phyloP scores from a whole-genome alignment of 768 basidiomycete genomes.

The Tulasnella calospora region DNA sequence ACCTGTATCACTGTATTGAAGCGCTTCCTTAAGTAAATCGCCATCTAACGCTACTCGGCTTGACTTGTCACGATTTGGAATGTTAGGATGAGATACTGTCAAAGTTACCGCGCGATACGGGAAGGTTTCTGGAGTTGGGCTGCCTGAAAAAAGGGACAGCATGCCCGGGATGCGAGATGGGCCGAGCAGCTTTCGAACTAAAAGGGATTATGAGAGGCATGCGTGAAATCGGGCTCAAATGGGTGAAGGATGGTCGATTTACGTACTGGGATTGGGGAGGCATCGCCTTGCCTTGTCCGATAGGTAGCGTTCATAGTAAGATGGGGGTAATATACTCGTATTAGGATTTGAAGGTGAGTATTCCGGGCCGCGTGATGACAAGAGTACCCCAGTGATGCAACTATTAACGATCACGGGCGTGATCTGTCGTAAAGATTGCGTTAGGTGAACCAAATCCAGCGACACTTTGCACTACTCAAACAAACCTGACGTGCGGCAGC shows the following conservation, averaged over 20 bases:
- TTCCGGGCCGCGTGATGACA: background rate
- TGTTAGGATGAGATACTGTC: conserved; percentile 46
- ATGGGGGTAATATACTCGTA: background rate
- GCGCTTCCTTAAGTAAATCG: conserved; percentile 53
- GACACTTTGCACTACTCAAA: too few relatives aligned
- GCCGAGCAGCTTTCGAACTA: conserved; percentile 61
- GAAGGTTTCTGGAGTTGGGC: conserved; percentile 83
- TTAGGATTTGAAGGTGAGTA: background rate
- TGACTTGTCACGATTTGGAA: conserved; percentile 18
- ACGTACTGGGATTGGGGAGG: conserved; percentile 6
- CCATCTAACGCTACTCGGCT: conserved; percentile 51
- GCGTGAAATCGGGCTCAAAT: background rate
- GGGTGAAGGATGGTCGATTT: background rate
- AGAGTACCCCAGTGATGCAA: too few relatives aligned
- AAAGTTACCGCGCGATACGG: conserved; percentile 79
- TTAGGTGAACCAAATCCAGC: too few relatives aligned
- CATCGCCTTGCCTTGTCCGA: background rate
- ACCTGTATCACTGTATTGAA: conserved; percentile 76
- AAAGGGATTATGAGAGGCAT: background rate
- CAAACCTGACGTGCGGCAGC: too few relatives aligned
- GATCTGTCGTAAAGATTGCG: too few relatives aligned
- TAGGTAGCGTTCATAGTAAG: background rate
- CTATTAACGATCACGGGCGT: too few relatives aligned
- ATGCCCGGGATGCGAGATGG: conserved; percentile 73
- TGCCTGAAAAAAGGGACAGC: conserved; percentile 81